phyloP scores from a whole-genome alignment of 2,329 filamentous ascomycete species.

The Aspergillus sp. region DNA sequence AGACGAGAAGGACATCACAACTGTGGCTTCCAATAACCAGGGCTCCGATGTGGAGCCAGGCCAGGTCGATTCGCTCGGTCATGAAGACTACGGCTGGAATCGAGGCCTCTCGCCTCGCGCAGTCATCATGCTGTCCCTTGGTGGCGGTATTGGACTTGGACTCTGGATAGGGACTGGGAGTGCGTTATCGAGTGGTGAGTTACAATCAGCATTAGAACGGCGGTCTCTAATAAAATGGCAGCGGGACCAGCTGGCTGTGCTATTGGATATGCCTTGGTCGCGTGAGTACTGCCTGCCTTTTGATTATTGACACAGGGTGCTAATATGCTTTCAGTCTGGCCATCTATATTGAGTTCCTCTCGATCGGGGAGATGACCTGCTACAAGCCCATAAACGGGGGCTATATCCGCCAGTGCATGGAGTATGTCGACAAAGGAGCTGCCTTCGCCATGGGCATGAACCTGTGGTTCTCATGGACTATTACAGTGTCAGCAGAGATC shows the following conservation, averaged over 20 bases:
- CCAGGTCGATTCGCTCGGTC: background rate
- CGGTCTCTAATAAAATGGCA: background rate
- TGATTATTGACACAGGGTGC: background rate
- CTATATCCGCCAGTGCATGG: conserved; percentile 32
- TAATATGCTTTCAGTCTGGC: conserved; percentile 23
- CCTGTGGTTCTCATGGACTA: conserved; percentile 29
- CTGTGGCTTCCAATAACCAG: background rate
- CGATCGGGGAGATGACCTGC: conserved; percentile 31
- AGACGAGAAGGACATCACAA: background rate
- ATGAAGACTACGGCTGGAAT: background rate
- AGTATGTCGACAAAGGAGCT: conserved; percentile 29
- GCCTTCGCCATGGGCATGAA: conserved; percentile 37
- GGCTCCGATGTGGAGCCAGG: background rate
- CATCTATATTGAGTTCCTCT: conserved; percentile 34
- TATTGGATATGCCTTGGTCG: conserved; percentile 32
- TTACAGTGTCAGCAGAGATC: conserved; percentile 28
- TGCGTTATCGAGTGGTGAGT: conserved; percentile 31
- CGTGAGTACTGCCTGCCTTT: conserved; percentile 16
- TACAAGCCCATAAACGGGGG: conserved; percentile 36
- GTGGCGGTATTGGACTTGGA: background rate
- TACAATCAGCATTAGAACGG: background rate
- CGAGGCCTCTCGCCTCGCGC: conserved; percentile 1
- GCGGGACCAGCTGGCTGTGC: conserved; percentile 35
- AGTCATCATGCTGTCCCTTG: conserved; percentile 3
- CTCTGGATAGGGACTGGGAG: conserved; percentile 39